Evolutionary conservation across 2,329 filamentous ascomycete genomes (phyloP).

Genomic region (Lecanicillium sp.): DNA sequence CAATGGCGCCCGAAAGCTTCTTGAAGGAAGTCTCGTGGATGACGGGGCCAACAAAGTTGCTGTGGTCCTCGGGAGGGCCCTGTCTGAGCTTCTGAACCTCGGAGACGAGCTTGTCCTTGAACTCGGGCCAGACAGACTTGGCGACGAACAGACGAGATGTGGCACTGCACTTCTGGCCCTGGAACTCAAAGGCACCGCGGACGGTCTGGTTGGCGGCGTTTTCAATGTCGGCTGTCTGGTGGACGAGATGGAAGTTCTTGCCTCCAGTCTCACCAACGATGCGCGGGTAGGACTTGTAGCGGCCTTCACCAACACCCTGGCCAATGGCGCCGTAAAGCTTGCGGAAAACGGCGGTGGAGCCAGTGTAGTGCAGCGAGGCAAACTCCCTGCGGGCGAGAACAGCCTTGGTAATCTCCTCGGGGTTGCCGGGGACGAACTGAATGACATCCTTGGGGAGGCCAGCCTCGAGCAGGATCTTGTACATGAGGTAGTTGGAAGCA

Average conservation of each 20-base stretch:
- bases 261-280: conserved; percentile 87
- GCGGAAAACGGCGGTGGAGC: conserved; percentile 86
- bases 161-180: conserved; percentile 86
- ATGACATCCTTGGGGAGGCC: conserved; percentile 85
- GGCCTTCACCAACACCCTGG: conserved; percentile 68
- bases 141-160: conserved; percentile 75
- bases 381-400: conserved; percentile 74
- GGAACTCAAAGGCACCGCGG: conserved; percentile 82
- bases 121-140: conserved; percentile 63
- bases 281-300: conserved; percentile 77
- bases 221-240: conserved; percentile 65
- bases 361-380: conserved; percentile 89
- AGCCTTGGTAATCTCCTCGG: conserved; percentile 71
- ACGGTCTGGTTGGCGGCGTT: conserved; percentile 78
- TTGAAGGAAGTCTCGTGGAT: conserved; percentile 78
- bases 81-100: conserved; percentile 64
- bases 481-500: conserved; percentile 83
- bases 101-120: conserved; percentile 56
- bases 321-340: conserved; percentile 82
- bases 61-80: conserved; percentile 58
- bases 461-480: conserved; percentile 84
- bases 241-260: conserved; percentile 87
- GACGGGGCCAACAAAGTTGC: conserved; percentile 80
- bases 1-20: conserved; percentile 69
- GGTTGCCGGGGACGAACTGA: conserved; percentile 86